Evolutionary conservation across 805 yeast species (phyloP), one percentile per base, ranked within the genome.

Genomic region (Yarrowia sp.): DNA sequence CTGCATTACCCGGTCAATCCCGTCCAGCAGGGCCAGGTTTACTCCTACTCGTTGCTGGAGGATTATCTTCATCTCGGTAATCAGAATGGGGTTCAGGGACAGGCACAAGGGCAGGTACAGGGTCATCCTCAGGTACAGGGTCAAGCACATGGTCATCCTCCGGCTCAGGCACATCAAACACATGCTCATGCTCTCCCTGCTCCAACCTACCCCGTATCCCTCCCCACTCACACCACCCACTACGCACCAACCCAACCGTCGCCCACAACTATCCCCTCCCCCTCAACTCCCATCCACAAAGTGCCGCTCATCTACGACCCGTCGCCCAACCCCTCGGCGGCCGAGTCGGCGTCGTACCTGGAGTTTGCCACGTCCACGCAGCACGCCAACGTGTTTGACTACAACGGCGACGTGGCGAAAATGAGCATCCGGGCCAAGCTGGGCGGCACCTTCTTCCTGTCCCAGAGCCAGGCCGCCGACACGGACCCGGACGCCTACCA

Each of bases 401-500:
- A 58, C 65, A 42, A 44, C 42, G 65, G 65, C 42, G 65, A 58
- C 14, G 52, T 40, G 24, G 65, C 52, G 20, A 42, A 58, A 13
- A 58, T 58, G 49, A 43, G 52, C 40, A 58, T 58, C 40, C 24
- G 52, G 38, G 65, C 52, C 13, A 58, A 58, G 42, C 42, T 58
- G 34, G 65, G 52, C 42, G 65, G 65, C 40, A 58, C 49, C 19
- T 58, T 58, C 34, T 58, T 58, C 14, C 52, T 58, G 34, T 43
- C 52, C 15, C 65, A 58, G 40, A 42, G 50, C 7, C 36, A 42
- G 8, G 65, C 65, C 3, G 68, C 47, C 17, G 39, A 34, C 20
- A 56, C 68, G 2, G 64, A 66, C 19, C 65, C 65, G 10, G 49
- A 42, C 34, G 72, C 71, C 49, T 55, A 55, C 46, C 75, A 73